Evolutionary conservation across 2,329 filamentous ascomycete genomes (phyloP), one percentile per base, ranked within the genome.

Genomic region (Aspergillus awamori): DNA sequence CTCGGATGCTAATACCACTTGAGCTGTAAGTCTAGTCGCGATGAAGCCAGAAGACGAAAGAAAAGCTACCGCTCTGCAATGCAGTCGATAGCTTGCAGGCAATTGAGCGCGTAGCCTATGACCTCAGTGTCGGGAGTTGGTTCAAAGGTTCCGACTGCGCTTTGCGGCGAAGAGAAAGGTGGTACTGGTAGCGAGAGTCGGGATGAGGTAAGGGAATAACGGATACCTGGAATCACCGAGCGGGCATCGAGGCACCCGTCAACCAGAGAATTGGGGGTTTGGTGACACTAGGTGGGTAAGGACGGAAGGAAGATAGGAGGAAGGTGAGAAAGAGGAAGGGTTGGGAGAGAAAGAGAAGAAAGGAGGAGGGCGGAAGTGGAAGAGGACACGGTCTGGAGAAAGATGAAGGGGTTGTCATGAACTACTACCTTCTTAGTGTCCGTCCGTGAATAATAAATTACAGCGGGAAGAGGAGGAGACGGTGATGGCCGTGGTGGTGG

Each of bases 221-320:
- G 43, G 26, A 45, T 33, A 56, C 41, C 53, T 51, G 61, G 59
- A 57, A 59, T 67, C 65, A 67, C 61, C 65, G 61, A 49, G 61
- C 49, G 61, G 58, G 57, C 63, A 67, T 67, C 57, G 66, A 66
- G 55, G 53, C 64, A 57, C 48, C 63, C 56, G 60, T 58, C 54
- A 63, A 45, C 53, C 58, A 55, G 59, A 47, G 52, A 30, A 53
- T 43, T 47, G 59, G 54, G 33, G 54, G 43, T 58, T 55, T 8
- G 57, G 48, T 53, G 51, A 33, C 43, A 58, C 54, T 45, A 49
- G 36, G 36, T 22, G 62, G 24, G 26, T 45, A 33, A 38, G 45
- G 33, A 39, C n/a, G 11, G 13, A 60, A 20, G 26, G 24, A 53
- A 47, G 30, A 56, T 24, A 45, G 20, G 28, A 57, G 8, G 45